Evolutionary conservation across 148 eudicot genomes (phyloP).

Genomic region (Chenopodium berlandieri): DNA sequence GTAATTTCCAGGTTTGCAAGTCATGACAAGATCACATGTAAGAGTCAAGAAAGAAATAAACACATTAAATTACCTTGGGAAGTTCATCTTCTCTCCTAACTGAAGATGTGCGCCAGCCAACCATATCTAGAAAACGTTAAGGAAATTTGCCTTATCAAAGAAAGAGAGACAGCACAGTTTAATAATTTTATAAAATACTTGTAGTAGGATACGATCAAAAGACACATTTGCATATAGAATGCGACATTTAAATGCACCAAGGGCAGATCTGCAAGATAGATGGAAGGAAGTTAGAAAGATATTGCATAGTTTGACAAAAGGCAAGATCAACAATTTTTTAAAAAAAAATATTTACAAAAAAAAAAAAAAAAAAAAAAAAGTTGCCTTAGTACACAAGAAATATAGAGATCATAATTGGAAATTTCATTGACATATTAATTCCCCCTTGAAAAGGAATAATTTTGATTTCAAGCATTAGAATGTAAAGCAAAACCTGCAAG

Average conservation of each 20-base stretch:
- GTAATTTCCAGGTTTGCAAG: neutral
- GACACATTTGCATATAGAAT: constrained; percentile 84
- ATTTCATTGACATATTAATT: too few relatives aligned
- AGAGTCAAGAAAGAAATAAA: neutral
- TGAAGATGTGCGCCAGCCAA: constrained; percentile 98
- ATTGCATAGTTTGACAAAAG: neutral
- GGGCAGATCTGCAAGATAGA: constrained; percentile 75
- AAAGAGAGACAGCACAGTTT: constrained; percentile 5
- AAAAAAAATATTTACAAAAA: too few relatives aligned
- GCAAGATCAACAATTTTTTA: neutral
- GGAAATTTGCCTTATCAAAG: constrained; percentile 26
- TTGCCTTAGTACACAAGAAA: too few relatives aligned
- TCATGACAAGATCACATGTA: neutral
- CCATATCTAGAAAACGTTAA: constrained; percentile 72
- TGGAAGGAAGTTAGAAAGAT: constrained; percentile 18
- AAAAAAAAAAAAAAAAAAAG: neutral
- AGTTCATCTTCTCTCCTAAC: constrained; percentile 90
- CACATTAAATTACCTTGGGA: constrained; percentile 51
- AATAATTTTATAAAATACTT: neutral
- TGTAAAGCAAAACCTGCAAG: too few relatives aligned
- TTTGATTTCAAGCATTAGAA: too few relatives aligned
- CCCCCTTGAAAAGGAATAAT: too few relatives aligned
- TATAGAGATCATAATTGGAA: neutral
- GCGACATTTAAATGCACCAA: constrained; percentile 83
- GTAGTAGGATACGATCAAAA: constrained; percentile 88